These are phyloP conservation scores for Saccharomyces hybrid DNA, from an alignment of 1,139 yeast species.

Conservation along the genomic window DNA sequence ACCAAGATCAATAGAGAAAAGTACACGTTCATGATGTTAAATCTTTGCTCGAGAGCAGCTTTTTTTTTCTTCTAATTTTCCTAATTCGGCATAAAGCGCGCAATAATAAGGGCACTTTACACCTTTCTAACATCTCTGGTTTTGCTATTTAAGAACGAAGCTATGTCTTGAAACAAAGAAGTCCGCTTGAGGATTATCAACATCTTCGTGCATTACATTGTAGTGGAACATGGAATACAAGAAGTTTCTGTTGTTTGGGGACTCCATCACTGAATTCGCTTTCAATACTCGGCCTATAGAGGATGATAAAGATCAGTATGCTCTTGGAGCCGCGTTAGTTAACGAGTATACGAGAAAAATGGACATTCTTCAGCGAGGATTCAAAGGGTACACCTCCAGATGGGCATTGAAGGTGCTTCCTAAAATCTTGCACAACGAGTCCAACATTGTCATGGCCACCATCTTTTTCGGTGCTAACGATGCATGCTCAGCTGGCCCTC, in stretches of 20 bases:
- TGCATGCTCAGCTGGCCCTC: constrained; percentile 44
- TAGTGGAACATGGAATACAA: constrained; percentile 28
- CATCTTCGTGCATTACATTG: background rate
- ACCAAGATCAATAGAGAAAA: background rate
- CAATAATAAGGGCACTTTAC: background rate
- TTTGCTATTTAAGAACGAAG: background rate
- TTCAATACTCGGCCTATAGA: constrained; percentile 28
- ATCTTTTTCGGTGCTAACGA: constrained; percentile 78
- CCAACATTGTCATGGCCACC: constrained; percentile 39
- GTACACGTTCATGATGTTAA: background rate
- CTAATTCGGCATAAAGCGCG: background rate
- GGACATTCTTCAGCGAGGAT: constrained; percentile 56
- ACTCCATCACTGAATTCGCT: constrained; percentile 56
- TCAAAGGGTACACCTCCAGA: constrained; percentile 52
- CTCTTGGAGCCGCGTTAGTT: constrained; percentile 45
- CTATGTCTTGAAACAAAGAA: background rate
- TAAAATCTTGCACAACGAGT: constrained; percentile 40
- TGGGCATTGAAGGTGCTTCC: constrained; percentile 46
- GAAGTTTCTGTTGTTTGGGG: constrained; percentile 58
- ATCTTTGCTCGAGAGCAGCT: background rate
- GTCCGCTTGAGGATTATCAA: background rate
- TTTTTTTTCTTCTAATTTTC: background rate
- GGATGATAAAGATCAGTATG: constrained; percentile 5
- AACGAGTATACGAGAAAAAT: constrained; percentile 44
- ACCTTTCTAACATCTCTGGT: background rate